Evolutionary conservation across 1,284 basidiomycete species (phyloP).

Genomic region (Butyriboletus regius): DNA sequence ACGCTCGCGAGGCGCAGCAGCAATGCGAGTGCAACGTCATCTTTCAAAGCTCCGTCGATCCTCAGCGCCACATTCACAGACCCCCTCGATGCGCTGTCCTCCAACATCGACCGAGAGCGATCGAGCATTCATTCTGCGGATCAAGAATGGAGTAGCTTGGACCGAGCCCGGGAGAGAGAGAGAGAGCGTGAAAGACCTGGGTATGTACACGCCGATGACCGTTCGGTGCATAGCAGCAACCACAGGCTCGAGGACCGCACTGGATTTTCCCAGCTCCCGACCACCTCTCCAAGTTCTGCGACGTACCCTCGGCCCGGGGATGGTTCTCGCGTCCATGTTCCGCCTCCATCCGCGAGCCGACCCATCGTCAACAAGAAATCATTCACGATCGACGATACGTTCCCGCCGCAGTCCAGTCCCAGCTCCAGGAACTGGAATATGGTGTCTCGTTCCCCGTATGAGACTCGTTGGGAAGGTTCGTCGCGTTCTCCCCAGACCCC

Average conservation of each 20-base stretch:
- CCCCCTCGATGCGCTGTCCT: constrained; percentile 19
- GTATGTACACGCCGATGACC: constrained; percentile 20
- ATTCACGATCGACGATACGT: constrained; percentile 24
- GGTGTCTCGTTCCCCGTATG: constrained; percentile 23
- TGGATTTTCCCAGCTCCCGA: constrained; percentile 6
- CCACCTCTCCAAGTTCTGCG: constrained; percentile 12
- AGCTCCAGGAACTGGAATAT: constrained; percentile 19
- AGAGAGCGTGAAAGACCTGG: constrained; percentile 16
- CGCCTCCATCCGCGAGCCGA: constrained; percentile 29
- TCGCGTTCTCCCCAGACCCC: constrained; percentile 29
- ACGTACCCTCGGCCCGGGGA: constrained; percentile 14
- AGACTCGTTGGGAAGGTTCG: constrained; percentile 25
- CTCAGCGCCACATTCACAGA: constrained; percentile 27
- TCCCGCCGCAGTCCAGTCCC: constrained; percentile 19
- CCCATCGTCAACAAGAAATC: constrained; percentile 29
- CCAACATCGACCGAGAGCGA: constrained; percentile 24
- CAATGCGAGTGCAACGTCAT: constrained; percentile 35
- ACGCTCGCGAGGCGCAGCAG: constrained; percentile 35
- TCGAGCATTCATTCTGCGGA: constrained; percentile 22
- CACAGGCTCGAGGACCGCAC: constrained; percentile 16
- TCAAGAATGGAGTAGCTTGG: constrained; percentile 25
- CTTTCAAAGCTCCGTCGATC: constrained; percentile 29
- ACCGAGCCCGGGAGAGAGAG: constrained; percentile 22
- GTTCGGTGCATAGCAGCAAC: constrained; percentile 13
- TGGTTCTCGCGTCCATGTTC: constrained; percentile 17